Evolutionary conservation across 306 rosid species (phyloP).

Genomic region (Pyrus pyrifolia): DNA sequence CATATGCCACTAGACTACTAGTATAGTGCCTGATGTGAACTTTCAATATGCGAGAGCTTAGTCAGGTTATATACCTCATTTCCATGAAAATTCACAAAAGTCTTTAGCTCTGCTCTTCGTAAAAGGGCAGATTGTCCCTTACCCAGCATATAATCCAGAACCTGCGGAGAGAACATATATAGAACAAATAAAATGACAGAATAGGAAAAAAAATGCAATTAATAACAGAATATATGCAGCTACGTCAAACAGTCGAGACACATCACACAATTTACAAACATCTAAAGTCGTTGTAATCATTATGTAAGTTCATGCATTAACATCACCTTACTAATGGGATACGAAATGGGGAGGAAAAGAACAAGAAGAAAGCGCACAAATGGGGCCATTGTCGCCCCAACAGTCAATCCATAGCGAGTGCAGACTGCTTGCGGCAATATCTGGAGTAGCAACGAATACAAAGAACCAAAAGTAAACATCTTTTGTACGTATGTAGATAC

Average conservation of each 20-base stretch:
- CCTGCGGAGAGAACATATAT: slow-evolving; percentile 29
- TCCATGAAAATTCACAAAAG: slow-evolving; percentile 93
- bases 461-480: background rate
- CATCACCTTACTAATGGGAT: slow-evolving; percentile 91
- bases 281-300: slow-evolving; percentile 9
- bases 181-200: background rate
- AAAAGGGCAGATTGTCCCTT: slow-evolving; percentile 92
- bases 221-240: background rate
- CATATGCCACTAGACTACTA: slow-evolving; percentile 4
- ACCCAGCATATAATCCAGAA: slow-evolving; percentile 95
- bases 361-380: slow-evolving; percentile 77
- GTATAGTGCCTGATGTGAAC: background rate
- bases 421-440: slow-evolving; percentile 96
- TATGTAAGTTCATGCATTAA: slow-evolving; percentile 13
- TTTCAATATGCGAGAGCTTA: background rate
- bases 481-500: background rate
- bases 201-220: background rate
- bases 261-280: background rate
- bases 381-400: slow-evolving; percentile 91
- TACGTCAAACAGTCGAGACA: background rate
- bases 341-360: slow-evolving; percentile 68
- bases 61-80: slow-evolving; percentile 61
- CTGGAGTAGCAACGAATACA: slow-evolving; percentile 31
- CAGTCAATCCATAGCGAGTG: slow-evolving; percentile 77
- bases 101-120: slow-evolving; percentile 94